Base-by-base conservation (phyloP, 495 filamentous ascomycete genomes). In the Xylaria palmicola region DNA sequence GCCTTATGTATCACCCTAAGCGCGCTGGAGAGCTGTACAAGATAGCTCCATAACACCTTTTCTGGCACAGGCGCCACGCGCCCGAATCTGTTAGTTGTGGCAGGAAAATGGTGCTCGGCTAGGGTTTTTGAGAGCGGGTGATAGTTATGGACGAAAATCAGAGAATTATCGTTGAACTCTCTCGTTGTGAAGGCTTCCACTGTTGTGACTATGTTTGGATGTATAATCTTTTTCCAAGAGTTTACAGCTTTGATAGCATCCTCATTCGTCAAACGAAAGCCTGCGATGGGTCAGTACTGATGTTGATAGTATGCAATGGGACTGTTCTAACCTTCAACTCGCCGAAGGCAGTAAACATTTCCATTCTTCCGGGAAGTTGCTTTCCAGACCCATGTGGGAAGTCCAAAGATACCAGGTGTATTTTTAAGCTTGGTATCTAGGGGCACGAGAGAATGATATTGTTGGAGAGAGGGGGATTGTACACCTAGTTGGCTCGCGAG, bases 91-190 rank as follows among this genome's bases (percentile, higher is more conserved):
- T 79, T 81, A 10, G 76, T 73, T 49, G 79, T 81, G 15, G 75
- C 72, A 37, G 84, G 82, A 62, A 96, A 86, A 63, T 97, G 88
- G 60, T 91, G 85, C 68, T 98, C 93, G 32, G 86, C 85, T 13
- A 98, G 80, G 3, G 94, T 96, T 74, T 94, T 95, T 26, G 93
- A 89, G 22, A 92, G 77, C 0, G 94, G 95, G 68, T 95, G 90
- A 68, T 93, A 98, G 71, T 95, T 90, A 59, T 90, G 95, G 34
- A 95, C 92, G 70, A 98, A 90, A 60, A 98, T 88, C 54, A 98
- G 81, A 15, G 95, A 98, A 72, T 89, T 95, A 67, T 98, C 95
- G 60, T 92, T 90, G 75, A 98, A 98, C 47, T 87, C 88, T 39
- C 91, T 80, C 41, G 90, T 97, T 6, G 94, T 98, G 71, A 98